A percentile compares a stretch with the other conserved stretches of the same genome.
Evolutionary conservation across 2,329 filamentous ascomycete genomes (phyloP).

Genomic region (Dactylellina parvicollis): DNA sequence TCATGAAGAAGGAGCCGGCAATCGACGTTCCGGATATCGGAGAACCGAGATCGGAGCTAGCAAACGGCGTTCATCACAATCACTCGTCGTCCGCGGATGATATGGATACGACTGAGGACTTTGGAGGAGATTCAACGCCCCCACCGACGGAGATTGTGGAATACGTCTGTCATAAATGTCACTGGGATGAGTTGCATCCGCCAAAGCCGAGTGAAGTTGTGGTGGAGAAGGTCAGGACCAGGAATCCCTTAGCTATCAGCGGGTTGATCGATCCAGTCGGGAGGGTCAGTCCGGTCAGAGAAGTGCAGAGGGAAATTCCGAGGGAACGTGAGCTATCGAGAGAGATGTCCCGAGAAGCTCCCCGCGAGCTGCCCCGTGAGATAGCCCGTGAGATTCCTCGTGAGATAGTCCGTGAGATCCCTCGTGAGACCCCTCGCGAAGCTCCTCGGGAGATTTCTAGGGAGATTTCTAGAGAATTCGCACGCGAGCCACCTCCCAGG

Average conservation of each 20-base stretch:
- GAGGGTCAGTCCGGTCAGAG: no score
- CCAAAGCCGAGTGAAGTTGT: constrained; percentile 44
- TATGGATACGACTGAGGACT: constrained; percentile 49
- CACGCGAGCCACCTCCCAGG: constrained; percentile 39
- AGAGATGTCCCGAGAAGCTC: constrained; percentile 52
- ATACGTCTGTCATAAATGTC: constrained; percentile 56
- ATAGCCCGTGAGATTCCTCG: neutral
- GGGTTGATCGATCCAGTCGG: constrained; percentile 46
- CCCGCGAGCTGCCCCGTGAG: constrained; percentile 27
- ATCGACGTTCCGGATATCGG: constrained; percentile 40
- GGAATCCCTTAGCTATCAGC: constrained; percentile 48
- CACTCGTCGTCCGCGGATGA: constrained; percentile 31
- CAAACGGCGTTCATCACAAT: constrained; percentile 44
- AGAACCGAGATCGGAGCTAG: constrained; percentile 26
- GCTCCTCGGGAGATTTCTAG: constrained; percentile 45
- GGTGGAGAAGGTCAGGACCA: constrained; percentile 42
- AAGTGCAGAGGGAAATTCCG: no score
- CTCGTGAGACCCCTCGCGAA: constrained; percentile 42
- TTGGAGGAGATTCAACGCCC: constrained; percentile 24
- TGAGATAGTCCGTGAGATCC: constrained; percentile 15
- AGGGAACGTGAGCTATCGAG: constrained; percentile 18
- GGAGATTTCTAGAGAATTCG: constrained; percentile 50
- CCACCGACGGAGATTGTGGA: constrained; percentile 55
- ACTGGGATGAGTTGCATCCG: constrained; percentile 55
- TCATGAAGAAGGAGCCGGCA: constrained; percentile 51